Evolutionary conservation across 1,284 basidiomycete genomes (phyloP), one percentile per base, ranked within the genome.

Genomic region (Thecaphora frezii): DNA sequence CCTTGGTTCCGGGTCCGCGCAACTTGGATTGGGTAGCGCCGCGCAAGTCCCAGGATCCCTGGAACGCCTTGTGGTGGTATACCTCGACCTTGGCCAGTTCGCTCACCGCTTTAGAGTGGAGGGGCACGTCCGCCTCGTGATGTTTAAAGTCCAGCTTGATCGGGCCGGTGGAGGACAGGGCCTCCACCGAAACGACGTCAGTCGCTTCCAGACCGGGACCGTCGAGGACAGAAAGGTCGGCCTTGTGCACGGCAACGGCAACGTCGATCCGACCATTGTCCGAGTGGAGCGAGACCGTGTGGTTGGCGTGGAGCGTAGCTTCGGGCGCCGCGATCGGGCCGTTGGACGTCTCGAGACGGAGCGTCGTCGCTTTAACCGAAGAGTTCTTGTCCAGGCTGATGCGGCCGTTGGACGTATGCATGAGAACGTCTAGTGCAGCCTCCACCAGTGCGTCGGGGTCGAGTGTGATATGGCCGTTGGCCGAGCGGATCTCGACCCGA

Each of bases 251-350:
- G 1, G 48, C 46, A 24, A 73, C 50, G 8, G 46, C 58, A 19
- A 66, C 69, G 30, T 67, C 54, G 43, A 73, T 57, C 13, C 51
- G 44, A n/a, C 69, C 69, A 1, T 54, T 56, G 5, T 48, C 46
- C 13, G 66, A 54, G 10, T 37, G 47, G 23, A 73, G 41, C 1
- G 41, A 44, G 18, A 73, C 57, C 7, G 71, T 65, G 45, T 66
- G 57, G 33, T 73, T 73, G 19, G 60, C 69, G 24, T 63, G 52
- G 56, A 62, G 58, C 14, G 58, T 44, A 16, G 58, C 64, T 37
- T 53, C 51, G 21, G 58, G 46, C 19, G 53, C 64, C 18, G 58
- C 52, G 48, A 66, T 59, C 44, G 54, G 53, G 38, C 64, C 64
- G 46, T 59, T 61, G 47, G 55, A 54, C 16, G 64, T 58, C 19